phyloP scores from a whole-genome alignment of 257 asterid genomes.

The Nicotiana attenuata region DNA sequence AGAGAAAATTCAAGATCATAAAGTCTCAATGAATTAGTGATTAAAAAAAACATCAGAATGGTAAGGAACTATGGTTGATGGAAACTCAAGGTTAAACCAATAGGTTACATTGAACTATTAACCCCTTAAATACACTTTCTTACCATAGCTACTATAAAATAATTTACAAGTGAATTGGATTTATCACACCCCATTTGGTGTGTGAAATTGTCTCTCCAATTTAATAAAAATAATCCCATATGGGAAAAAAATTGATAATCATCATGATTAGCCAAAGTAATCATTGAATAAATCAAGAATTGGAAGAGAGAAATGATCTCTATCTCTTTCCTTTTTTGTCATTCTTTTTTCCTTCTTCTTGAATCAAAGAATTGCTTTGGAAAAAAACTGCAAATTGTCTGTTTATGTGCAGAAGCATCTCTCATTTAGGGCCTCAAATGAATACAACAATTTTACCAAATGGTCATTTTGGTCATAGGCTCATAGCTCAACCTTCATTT shows the following conservation, averaged over 20 bases:
- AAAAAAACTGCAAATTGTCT: slow-evolving; percentile 19
- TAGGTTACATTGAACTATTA: background rate
- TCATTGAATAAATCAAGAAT: background rate
- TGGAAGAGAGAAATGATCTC: background rate
- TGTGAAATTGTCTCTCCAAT: background rate
- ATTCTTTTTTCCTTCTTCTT: background rate
- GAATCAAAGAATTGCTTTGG: slow-evolving; percentile 5
- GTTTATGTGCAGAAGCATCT: slow-evolving; percentile 61
- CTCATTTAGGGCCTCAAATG: slow-evolving; percentile 50
- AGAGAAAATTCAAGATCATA: background rate
- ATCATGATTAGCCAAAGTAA: background rate
- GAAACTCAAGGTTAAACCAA: background rate
- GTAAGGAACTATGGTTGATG: background rate
- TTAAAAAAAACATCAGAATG: background rate
- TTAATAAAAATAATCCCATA: background rate
- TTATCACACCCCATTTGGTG: slow-evolving; percentile 4
- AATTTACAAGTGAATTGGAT: background rate
- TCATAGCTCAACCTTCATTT: slow-evolving; percentile 67
- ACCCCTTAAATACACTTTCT: too few species aligned
- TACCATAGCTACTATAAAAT: background rate
- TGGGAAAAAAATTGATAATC: background rate
- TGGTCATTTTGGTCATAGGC: slow-evolving; percentile 28
- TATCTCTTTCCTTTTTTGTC: background rate
- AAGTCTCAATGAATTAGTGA: background rate
- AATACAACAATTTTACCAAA: slow-evolving; percentile 26